Conservation (phyloP, 192 early-diverging fungal genomes). For the Backusella psychrophila region DNA sequence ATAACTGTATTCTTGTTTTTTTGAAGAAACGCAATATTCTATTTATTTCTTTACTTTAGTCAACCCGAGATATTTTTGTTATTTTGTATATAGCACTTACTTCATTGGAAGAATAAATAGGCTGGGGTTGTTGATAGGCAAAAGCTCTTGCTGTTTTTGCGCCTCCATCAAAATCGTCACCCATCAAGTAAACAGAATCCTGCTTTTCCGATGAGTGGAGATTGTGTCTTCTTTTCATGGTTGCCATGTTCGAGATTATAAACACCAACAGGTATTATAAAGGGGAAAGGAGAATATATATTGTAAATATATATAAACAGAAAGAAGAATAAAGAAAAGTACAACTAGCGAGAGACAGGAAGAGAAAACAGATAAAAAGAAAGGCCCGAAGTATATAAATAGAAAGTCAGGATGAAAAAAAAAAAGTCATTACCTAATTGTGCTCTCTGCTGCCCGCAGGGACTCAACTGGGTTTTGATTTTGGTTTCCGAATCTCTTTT, state of each 20-base stretch:
- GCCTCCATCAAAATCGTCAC: slow-evolving; percentile 8
- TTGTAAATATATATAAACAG: background rate
- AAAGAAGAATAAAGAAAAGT: background rate
- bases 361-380: background rate
- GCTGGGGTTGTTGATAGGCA: slow-evolving; percentile 13
- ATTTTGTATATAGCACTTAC: slow-evolving; percentile 27
- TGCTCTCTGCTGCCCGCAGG: background rate
- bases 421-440: background rate
- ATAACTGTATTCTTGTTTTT: slow-evolving; percentile 50
- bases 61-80: background rate
- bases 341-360: background rate
- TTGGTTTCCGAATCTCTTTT: background rate
- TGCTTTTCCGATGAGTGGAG: background rate
- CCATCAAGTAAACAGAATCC: background rate
- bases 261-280: background rate
- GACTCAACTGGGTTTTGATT: slow-evolving; percentile 3
- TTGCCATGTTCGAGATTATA: slow-evolving; percentile 18
- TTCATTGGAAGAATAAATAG: slow-evolving; percentile 47
- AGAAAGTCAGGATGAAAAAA: background rate
- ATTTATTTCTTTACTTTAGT: background rate
- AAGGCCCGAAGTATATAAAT: background rate
- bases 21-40: slow-evolving; percentile 41
- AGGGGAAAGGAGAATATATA: too few species aligned
- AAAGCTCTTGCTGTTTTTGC: slow-evolving; percentile 18
- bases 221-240: slow-evolving; percentile 32